Percentiles rank a stretch among this genome's conserved stretches.
phyloP scores from a whole-genome alignment of 257 asterid species.

The Solanum raphanifolium region DNA sequence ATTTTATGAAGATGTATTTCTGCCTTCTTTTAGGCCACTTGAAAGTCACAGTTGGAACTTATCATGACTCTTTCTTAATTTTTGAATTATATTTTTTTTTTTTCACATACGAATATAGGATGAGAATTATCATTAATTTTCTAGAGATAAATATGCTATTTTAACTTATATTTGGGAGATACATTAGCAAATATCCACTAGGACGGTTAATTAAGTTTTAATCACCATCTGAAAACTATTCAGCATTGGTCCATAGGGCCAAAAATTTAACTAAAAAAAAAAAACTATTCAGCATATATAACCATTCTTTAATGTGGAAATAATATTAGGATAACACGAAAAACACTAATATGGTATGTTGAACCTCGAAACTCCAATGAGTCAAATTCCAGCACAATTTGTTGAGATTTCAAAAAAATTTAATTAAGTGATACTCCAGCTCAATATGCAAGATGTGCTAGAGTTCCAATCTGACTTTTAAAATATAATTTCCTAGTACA shows the following conservation, averaged over 20 bases:
- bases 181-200: neutral
- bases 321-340: neutral
- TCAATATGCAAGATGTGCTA: neutral
- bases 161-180: neutral
- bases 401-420: neutral
- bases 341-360: neutral
- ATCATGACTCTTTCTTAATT: neutral
- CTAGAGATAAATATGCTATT: neutral
- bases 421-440: rapidly evolving
- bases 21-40: neutral
- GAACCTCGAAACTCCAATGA: neutral
- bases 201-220: neutral
- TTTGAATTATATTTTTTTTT: no score
- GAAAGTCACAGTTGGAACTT: neutral
- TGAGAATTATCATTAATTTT: neutral
- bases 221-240: no score
- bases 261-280: no score
- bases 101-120: neutral
- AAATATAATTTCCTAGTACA: neutral
- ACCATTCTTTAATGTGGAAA: neutral
- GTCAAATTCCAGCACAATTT: neutral
- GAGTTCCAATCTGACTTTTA: neutral
- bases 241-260: no score
- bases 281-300: neutral
- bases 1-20: neutral